Evolutionary conservation across 805 yeast genomes (phyloP).

Genomic region (Myxozyma neotropica): DNA sequence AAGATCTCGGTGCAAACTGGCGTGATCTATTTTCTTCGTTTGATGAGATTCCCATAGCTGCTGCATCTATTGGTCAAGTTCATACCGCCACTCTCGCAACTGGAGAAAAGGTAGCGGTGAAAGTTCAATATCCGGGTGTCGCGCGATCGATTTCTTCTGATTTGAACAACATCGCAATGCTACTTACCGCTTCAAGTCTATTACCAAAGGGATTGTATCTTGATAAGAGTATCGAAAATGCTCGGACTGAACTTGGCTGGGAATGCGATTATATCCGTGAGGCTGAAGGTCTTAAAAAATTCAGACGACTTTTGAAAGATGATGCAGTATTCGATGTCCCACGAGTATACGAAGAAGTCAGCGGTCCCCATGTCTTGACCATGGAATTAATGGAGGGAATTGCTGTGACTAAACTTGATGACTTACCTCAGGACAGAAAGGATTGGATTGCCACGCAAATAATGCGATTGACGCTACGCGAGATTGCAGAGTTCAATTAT

Average conservation of each 20-base stretch:
- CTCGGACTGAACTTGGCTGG: constrained; percentile 92
- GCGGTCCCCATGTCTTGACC: constrained; percentile 81
- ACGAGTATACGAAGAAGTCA: constrained; percentile 69
- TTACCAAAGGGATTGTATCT: constrained; percentile 90
- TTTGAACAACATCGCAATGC: constrained; percentile 76
- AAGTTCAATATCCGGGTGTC: constrained; percentile 97
- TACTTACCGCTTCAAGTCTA: constrained; percentile 81
- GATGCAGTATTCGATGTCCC: constrained; percentile 77
- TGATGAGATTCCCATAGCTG: constrained; percentile 90
- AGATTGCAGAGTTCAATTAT: constrained; percentile 78
- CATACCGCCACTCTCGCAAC: constrained; percentile 65
- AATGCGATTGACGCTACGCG: constrained; percentile 83
- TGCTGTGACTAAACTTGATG: constrained; percentile 71
- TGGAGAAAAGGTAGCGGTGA: constrained; percentile 69
- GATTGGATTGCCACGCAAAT: constrained; percentile 83
- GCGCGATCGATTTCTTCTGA: constrained; percentile 92
- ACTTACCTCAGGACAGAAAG: constrained; percentile 68
- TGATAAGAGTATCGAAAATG: constrained; percentile 90
- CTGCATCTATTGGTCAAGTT: constrained; percentile 97
- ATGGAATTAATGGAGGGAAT: constrained; percentile 86
- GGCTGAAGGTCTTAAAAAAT: constrained; percentile 72
- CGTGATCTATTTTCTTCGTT: constrained; percentile 68
- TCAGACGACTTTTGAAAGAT: constrained; percentile 60
- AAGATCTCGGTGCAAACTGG: constrained; percentile 83
- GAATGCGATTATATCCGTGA: constrained; percentile 95